Base-by-base conservation (phyloP, 225 moss, liverwort and hornwort species). In the Neckera pumila region DNA sequence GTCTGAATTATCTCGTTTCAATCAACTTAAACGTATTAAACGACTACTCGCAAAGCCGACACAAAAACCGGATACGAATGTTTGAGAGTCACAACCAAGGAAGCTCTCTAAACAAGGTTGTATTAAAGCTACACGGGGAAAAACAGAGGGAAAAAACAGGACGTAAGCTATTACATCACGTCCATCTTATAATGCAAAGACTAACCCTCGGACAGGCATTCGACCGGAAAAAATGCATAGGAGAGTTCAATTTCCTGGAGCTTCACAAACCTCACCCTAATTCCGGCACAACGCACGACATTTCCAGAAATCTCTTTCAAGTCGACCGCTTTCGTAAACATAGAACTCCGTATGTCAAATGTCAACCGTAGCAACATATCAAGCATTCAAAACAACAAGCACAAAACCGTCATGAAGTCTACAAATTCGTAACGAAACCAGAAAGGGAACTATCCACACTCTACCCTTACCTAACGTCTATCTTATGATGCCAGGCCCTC, bases 251-350 rank as follows among this genome's bases (percentile, higher is more conserved):
- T 38, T 14, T 33, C 62, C 45, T 75, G 25, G 13, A 49, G 59
- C 70, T 86, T 86, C 75, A 45, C 31, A 75, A 86, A 76, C 53
- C 67, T 62, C 56, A 88, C 84, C 88, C 92, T 86, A 86, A 90
- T 85, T 71, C 72, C 65, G 53, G 56, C 83, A 79, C 31, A 72
- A 45, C 60, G 21, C 57, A 80, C 58, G 49, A 30, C 40, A 78
- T 66, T 72, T 59, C 26, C 47, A 60, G 31, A 54, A 90, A 79
- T 79, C 42, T 62, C 79, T 54, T 64, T 49, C 58, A 51, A 65
- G 36, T 42, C 61, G 70, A 30, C 74, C 31, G 54, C 83, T 74
- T 82, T 57, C 77, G 64, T 71, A 61, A 59, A 51, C 47, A 76
- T 33, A 63, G 71, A 69, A 45, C 25, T 31, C 87, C 11, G 61